A percentile compares a stretch with the other conserved stretches of the same genome.
phyloP scores from a whole-genome alignment of 2,329 filamentous ascomycete species.

The Trichoderma harzianum region DNA sequence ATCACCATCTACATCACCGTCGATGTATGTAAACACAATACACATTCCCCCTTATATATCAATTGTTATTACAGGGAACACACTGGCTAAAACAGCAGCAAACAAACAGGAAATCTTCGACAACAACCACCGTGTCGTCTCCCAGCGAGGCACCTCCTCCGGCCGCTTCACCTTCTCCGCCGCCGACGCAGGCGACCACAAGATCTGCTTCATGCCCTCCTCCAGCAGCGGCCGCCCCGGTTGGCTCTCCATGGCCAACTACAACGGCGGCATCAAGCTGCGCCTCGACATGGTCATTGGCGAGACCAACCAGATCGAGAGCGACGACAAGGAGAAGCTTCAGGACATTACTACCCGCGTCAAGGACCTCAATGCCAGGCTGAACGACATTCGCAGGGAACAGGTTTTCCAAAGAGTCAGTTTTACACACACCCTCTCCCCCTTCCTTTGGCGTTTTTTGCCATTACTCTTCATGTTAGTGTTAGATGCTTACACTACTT shows the following conservation, averaged over 20 bases:
- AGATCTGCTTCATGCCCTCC: constrained; percentile 86
- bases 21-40: constrained; percentile 53
- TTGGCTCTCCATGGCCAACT: constrained; percentile 65
- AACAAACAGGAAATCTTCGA: constrained; percentile 76
- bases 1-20: constrained; percentile 88
- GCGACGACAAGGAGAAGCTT: constrained; percentile 88
- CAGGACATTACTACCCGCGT: constrained; percentile 84
- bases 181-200: constrained; percentile 91
- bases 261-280: constrained; percentile 76
- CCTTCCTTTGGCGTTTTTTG: not conserved
- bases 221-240: constrained; percentile 65
- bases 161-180: constrained; percentile 96
- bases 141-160: constrained; percentile 69
- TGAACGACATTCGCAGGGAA: constrained; percentile 87
- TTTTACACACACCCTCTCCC: too few relatives aligned
- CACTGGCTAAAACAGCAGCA: too few relatives aligned
- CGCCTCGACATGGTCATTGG: constrained; percentile 90
- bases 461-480: not conserved
- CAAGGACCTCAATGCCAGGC: constrained; percentile 79
- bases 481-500: not conserved
- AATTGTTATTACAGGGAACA: not conserved
- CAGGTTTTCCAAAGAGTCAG: constrained; percentile 92
- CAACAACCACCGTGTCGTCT: constrained; percentile 94
- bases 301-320: constrained; percentile 90
- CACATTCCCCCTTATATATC: not conserved